phyloP scores from a whole-genome alignment of 352 stramenopile genomes.

The Albugo laibachii region DNA sequence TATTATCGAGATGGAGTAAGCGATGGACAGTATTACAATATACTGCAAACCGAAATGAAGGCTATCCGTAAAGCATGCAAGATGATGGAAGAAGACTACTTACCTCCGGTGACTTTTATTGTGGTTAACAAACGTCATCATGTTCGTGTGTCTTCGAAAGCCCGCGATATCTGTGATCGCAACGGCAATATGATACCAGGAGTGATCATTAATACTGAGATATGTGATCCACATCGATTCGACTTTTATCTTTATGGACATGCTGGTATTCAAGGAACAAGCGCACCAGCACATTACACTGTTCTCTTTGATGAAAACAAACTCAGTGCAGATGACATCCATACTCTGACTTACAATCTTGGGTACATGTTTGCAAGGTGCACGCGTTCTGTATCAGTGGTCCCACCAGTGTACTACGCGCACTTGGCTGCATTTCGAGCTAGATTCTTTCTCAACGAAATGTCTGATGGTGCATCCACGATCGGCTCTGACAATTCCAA shows the following conservation, averaged over 20 bases:
- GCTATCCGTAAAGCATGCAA: slow-evolving; percentile 22
- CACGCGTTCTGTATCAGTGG: slow-evolving; percentile 46
- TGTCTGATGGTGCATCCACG: slow-evolving; percentile 28
- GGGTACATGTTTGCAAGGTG: slow-evolving; percentile 50
- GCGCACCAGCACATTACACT: slow-evolving; percentile 35
- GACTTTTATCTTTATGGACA: slow-evolving; percentile 61
- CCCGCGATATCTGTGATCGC: slow-evolving; percentile 9
- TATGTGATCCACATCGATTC: slow-evolving; percentile 35
- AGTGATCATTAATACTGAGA: slow-evolving; percentile 32
- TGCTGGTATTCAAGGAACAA: slow-evolving; percentile 44
- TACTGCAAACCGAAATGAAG: slow-evolving; percentile 40
- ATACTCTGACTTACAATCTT: slow-evolving; percentile 23
- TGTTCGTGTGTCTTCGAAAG: slow-evolving; percentile 22
- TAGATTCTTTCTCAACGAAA: slow-evolving; percentile 32
- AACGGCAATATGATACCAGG: slow-evolving; percentile 22
- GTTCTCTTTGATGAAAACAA: slow-evolving; percentile 44
- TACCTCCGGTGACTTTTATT: slow-evolving; percentile 44
- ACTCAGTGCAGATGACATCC: slow-evolving; percentile 15
- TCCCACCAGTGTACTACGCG: slow-evolving; percentile 48
- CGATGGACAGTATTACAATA: slow-evolving; percentile 63
- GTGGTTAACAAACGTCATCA: slow-evolving; percentile 55
- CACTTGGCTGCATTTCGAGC: slow-evolving; percentile 38
- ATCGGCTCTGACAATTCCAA: slow-evolving; percentile 35
- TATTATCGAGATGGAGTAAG: slow-evolving; percentile 78
- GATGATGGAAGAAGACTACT: slow-evolving; percentile 23